A percentile compares a stretch with the other conserved stretches of the same genome.
phyloP scores from a whole-genome alignment of 805 yeast genomes.

The Huiozyma sinensis region DNA sequence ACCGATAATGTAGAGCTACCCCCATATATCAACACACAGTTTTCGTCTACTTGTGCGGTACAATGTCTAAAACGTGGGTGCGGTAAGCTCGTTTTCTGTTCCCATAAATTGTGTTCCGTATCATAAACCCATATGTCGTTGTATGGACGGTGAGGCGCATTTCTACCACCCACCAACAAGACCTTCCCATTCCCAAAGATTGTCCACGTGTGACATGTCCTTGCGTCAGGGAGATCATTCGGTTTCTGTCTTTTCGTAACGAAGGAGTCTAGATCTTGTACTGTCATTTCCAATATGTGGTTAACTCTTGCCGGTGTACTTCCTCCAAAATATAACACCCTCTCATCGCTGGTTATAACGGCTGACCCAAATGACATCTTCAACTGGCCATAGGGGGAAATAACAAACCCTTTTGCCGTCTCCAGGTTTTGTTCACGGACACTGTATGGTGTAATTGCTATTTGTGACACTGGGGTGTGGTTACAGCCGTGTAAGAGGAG shows the following conservation, averaged over 20 bases:
- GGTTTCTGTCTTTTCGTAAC: constrained; percentile 4
- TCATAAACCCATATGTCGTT: constrained; percentile 35
- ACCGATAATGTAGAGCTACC: constrained; percentile 28
- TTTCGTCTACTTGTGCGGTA: constrained; percentile 24
- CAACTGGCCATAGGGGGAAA: not conserved
- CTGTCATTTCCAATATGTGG: not conserved
- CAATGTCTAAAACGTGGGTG: constrained; percentile 43
- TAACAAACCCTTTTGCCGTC: not conserved
- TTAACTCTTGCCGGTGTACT: constrained; percentile 19
- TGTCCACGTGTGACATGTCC: constrained; percentile 52
- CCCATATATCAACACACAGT: constrained; percentile 38
- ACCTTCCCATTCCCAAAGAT: constrained; percentile 15
- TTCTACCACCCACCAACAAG: constrained; percentile 57
- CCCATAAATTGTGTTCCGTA: constrained; percentile 30
- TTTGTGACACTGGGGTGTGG: constrained; percentile 5
- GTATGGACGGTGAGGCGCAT: constrained; percentile 42
- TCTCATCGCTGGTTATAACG: constrained; percentile 2
- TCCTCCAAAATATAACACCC: constrained; percentile 30
- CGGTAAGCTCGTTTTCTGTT: constrained; percentile 30
- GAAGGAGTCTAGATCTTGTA: not conserved
- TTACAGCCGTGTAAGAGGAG: constrained; percentile 55
- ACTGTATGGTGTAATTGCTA: constrained; percentile 4
- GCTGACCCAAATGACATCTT: constrained; percentile 21
- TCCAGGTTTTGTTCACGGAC: constrained; percentile 1
- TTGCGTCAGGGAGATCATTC: constrained; percentile 20